Conservation (phyloP, 2,329 filamentous ascomycete genomes). For the Rutstroemia sp. region DNA sequence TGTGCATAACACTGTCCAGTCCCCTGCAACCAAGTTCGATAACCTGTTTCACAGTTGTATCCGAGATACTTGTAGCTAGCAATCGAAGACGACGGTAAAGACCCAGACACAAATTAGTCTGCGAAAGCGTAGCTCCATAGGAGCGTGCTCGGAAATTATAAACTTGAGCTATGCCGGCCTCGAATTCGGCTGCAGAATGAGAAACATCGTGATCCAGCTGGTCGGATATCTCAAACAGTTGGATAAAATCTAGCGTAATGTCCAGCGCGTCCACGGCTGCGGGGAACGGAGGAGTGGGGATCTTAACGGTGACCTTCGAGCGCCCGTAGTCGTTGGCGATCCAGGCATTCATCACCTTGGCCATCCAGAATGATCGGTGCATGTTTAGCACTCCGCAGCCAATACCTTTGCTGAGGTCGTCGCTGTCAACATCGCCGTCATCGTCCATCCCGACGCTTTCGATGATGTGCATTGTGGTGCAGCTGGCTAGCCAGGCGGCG, state of each 20-base stretch:
- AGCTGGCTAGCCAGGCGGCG: slow-evolving; percentile 23
- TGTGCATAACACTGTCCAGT: slow-evolving; percentile 13
- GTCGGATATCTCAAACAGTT: slow-evolving; percentile 1
- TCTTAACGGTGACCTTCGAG: slow-evolving; percentile 2
- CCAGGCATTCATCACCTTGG: slow-evolving; percentile 3
- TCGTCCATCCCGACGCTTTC: slow-evolving; percentile 20
- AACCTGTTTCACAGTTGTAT: neutral
- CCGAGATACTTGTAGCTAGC: neutral
- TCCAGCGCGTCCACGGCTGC: neutral
- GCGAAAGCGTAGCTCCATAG: slow-evolving; percentile 1
- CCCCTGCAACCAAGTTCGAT: slow-evolving; percentile 1
- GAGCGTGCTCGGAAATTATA: neutral
- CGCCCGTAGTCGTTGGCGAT: slow-evolving; percentile 6
- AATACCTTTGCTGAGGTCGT: neutral
- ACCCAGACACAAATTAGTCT: slow-evolving; percentile 1
- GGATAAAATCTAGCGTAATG: slow-evolving; percentile 1
- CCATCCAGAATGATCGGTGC: slow-evolving; percentile 1
- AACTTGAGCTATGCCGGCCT: neutral
- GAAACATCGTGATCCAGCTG: slow-evolving; percentile 1
- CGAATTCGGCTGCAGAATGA: neutral
- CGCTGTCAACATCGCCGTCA: neutral
- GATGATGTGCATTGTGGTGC: slow-evolving; percentile 23
- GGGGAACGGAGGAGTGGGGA: slow-evolving; percentile 1
- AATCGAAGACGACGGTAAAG: slow-evolving; percentile 4
- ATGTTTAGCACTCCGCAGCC: slow-evolving; percentile 3